phyloP scores from a whole-genome alignment of 202 grass and related monocot species.

The Setaria italica region DNA sequence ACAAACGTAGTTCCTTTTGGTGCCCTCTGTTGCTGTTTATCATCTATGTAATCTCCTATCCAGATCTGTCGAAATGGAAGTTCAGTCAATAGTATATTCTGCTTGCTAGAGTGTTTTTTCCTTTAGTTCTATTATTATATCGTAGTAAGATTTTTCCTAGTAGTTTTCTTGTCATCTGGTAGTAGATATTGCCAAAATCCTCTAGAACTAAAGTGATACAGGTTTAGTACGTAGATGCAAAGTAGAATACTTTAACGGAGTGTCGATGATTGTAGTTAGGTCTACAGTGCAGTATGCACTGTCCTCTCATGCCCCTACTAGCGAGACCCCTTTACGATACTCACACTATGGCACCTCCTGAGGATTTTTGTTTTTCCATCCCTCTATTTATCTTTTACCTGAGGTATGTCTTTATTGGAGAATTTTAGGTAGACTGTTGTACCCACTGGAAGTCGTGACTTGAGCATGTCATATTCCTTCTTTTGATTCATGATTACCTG shows the following conservation, averaged over 20 bases:
- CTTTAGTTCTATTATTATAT: neutral
- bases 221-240: neutral
- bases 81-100: constrained; percentile 26
- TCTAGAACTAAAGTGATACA: neutral
- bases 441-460: constrained; percentile 52
- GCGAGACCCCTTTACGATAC: neutral
- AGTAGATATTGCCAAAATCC: neutral
- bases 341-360: neutral
- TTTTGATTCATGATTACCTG: constrained; percentile 82
- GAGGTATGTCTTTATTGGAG: constrained; percentile 59
- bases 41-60: constrained; percentile 79
- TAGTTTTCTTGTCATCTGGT: constrained; percentile 23
- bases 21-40: constrained; percentile 63
- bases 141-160: neutral
- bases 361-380: neutral
- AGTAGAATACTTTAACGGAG: too few species aligned
- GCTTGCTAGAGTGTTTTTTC: constrained; percentile 33
- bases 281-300: neutral
- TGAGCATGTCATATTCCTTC: constrained; percentile 69
- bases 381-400: constrained; percentile 55
- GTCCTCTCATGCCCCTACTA: neutral
- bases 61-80: constrained; percentile 46
- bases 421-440: constrained; percentile 56
- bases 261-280: neutral
- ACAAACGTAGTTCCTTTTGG: constrained; percentile 64